Evolutionary conservation across 805 yeast genomes (phyloP).

Genomic region (Candida succiphila): DNA sequence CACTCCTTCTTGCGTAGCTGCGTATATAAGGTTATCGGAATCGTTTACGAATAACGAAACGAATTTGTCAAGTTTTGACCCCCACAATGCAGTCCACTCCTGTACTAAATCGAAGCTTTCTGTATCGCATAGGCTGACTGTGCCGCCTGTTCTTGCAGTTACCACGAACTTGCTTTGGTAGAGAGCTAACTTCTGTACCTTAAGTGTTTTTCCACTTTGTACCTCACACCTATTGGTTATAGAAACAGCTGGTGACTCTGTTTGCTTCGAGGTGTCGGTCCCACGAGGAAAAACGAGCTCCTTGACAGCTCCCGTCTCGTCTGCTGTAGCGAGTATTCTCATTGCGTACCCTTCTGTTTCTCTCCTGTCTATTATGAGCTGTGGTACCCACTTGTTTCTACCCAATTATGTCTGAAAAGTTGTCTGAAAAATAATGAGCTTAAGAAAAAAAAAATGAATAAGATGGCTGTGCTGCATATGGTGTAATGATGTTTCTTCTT

Average conservation of each 20-base stretch:
- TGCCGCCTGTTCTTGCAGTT: conserved; percentile 34
- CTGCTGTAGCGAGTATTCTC: conserved; percentile 57
- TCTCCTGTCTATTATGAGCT: not conserved
- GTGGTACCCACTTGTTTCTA: no score
- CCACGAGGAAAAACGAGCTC: conserved; percentile 56
- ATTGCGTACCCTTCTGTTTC: conserved; percentile 18
- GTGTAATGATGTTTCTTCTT: no score
- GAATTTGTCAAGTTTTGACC: conserved; percentile 23
- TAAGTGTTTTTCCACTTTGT: conserved; percentile 22
- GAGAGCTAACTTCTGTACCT: conserved; percentile 21
- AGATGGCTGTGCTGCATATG: no score
- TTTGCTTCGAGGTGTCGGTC: conserved; percentile 70
- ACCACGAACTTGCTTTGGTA: conserved; percentile 27
- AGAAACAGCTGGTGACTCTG: conserved; percentile 53
- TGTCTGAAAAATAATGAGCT: not conserved
- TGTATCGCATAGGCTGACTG: conserved; percentile 27
- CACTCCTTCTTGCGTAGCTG: conserved; percentile 24
- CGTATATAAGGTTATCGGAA: conserved; percentile 16
- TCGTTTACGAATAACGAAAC: conserved; percentile 20
- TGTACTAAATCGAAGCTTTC: conserved; percentile 11
- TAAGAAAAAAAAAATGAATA: not conserved
- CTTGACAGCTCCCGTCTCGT: conserved; percentile 57
- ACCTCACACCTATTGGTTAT: conserved; percentile 24
- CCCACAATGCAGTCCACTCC: conserved; percentile 6
- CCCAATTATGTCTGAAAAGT: not conserved